These are phyloP conservation scores for Porcisia hertigi DNA, from an alignment of 208 protist species.

Conservation along the genomic window DNA sequence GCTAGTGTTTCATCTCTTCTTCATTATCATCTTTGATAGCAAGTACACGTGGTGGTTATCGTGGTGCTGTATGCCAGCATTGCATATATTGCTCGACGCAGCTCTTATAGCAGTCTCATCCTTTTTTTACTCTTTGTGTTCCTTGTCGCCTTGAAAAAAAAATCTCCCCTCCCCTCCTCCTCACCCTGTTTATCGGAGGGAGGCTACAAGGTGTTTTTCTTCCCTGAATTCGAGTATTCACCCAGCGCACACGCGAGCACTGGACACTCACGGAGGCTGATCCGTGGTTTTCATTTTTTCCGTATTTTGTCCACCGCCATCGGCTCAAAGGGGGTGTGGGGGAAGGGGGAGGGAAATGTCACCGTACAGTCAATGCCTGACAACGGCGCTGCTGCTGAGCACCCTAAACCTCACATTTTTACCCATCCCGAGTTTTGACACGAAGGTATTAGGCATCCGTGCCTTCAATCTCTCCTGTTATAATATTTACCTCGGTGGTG, in stretches of 20 bases:
- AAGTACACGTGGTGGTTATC: not conserved
- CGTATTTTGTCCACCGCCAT: not conserved
- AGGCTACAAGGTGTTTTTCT: too few species aligned
- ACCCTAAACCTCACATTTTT: constrained; percentile 31
- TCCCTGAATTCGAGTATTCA: too few species aligned
- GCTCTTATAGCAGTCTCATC: too few species aligned
- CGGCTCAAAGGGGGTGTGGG: not conserved
- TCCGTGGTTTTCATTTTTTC: not conserved
- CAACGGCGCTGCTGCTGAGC: constrained; percentile 24
- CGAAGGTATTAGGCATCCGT: constrained; percentile 23
- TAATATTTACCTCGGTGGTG: constrained; percentile 12
- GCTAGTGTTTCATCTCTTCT: not conserved
- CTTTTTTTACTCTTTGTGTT: too few species aligned
- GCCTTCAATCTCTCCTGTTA: constrained; percentile 46
- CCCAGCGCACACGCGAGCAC: not conserved
- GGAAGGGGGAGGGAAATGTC: not conserved
- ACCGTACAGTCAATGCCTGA: constrained; percentile 2
- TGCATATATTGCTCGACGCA: not conserved
- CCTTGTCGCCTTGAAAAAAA: too few species aligned
- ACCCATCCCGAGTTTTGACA: constrained; percentile 26
- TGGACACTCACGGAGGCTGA: not conserved
- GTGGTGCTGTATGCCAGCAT: not conserved
- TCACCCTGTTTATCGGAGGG: too few species aligned
- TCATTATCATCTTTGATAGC: not conserved
- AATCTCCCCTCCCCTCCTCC: too few species aligned